Evolutionary conservation across 2,329 filamentous ascomycete species (phyloP).

Genomic region (Aaosphaeria arxii): DNA sequence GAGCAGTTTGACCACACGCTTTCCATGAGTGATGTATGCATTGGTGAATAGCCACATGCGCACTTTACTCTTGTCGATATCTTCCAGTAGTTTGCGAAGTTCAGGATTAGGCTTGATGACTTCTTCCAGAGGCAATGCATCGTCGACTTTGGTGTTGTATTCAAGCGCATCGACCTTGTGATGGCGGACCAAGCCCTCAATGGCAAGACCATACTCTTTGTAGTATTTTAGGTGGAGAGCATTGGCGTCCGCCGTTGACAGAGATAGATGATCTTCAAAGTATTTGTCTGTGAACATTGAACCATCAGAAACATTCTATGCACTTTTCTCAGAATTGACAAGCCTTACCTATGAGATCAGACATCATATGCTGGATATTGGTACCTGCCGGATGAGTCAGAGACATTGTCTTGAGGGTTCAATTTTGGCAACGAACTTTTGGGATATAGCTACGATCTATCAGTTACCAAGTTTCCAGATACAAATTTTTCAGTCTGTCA

Average conservation of each 20-base stretch:
- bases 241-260: constrained; percentile 75
- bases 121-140: constrained; percentile 82
- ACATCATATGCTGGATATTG: constrained; percentile 87
- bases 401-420: neutral
- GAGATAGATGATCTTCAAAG: constrained; percentile 66
- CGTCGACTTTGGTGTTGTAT: constrained; percentile 92
- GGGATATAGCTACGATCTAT: constrained; percentile 64
- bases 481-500: neutral
- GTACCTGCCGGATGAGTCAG: constrained; percentile 47
- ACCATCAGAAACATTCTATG: no score
- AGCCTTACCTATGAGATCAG: constrained; percentile 63
- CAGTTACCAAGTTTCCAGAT: neutral
- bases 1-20: constrained; percentile 75
- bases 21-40: constrained; percentile 86
- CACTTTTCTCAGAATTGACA: neutral
- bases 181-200: constrained; percentile 88
- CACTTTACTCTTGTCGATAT: constrained; percentile 80
- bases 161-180: constrained; percentile 94
- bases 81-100: constrained; percentile 72
- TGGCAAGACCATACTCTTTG: constrained; percentile 92
- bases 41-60: constrained; percentile 95
- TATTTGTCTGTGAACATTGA: constrained; percentile 49
- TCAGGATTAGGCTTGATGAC: constrained; percentile 77
- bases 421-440: constrained; percentile 59
- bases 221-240: constrained; percentile 91